phyloP scores from a whole-genome alignment of 2,329 filamentous ascomycete genomes.

The Annulohypoxylon truncatum region DNA sequence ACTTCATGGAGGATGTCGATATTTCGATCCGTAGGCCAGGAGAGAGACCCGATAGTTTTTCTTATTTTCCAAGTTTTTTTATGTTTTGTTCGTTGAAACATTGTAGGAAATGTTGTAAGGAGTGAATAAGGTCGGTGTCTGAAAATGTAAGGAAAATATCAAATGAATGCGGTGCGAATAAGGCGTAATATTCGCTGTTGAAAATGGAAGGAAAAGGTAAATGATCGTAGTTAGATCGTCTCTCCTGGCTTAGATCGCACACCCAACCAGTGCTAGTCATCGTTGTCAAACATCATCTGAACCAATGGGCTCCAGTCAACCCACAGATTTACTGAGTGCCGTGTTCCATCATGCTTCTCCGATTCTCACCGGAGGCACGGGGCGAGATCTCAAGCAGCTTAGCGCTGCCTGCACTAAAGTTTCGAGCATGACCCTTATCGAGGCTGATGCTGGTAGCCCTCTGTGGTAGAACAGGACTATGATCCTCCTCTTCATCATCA shows the following conservation, averaged over 20 bases:
- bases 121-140: constrained; percentile 49
- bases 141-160: constrained; percentile 44
- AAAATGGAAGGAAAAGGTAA: constrained; percentile 43
- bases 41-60: constrained; percentile 31
- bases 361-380: constrained; percentile 64
- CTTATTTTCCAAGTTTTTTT: constrained; percentile 41
- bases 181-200: constrained; percentile 15
- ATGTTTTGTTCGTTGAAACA: constrained; percentile 34
- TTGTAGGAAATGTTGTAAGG: constrained; percentile 49
- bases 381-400: constrained; percentile 76
- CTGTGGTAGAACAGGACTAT: constrained; percentile 57
- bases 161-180: constrained; percentile 35
- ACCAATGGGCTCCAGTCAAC: constrained; percentile 13
- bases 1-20: constrained; percentile 5
- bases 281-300: constrained; percentile 18
- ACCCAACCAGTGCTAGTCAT: constrained; percentile 17
- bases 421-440: constrained; percentile 72
- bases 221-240: constrained; percentile 44
- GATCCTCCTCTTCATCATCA: constrained; percentile 44
- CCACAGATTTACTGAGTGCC: constrained; percentile 41
- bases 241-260: constrained; percentile 36
- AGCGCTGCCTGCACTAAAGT: constrained; percentile 82
- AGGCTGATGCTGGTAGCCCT: constrained; percentile 79
- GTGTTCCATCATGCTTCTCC: constrained; percentile 51
- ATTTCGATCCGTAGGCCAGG: constrained; percentile 34